Conservation (phyloP, 805 yeast species). For the Saturnispora silvae region DNA sequence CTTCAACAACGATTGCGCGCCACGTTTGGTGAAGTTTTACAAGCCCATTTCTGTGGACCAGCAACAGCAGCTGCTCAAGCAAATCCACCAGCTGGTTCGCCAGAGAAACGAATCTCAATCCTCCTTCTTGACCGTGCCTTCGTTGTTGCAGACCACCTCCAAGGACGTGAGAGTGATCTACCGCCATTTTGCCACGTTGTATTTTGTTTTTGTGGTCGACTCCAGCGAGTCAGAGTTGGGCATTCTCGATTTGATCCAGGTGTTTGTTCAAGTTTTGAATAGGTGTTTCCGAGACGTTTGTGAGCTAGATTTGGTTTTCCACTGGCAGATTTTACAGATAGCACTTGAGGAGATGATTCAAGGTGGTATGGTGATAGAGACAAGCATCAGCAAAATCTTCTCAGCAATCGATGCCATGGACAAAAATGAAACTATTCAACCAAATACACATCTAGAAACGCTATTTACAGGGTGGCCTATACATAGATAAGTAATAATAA, state of each 20-base stretch:
- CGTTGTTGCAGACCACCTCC: slow-evolving; percentile 44
- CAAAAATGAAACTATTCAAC: slow-evolving; percentile 27
- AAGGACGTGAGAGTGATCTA: slow-evolving; percentile 83
- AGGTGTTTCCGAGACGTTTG: slow-evolving; percentile 90
- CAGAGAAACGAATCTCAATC: slow-evolving; percentile 68
- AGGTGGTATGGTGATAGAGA: slow-evolving; percentile 97
- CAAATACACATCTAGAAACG: no score
- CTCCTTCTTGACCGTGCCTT: slow-evolving; percentile 84
- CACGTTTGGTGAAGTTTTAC: slow-evolving; percentile 83
- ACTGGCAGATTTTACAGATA: slow-evolving; percentile 93
- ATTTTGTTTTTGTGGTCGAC: slow-evolving; percentile 91
- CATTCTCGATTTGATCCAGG: slow-evolving; percentile 86
- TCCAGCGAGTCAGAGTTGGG: slow-evolving; percentile 94
- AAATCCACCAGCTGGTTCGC: slow-evolving; percentile 69
- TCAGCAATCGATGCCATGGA: slow-evolving; percentile 70
- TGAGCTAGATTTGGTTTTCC: slow-evolving; percentile 93
- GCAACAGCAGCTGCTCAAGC: slow-evolving; percentile 69
- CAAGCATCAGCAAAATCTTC: slow-evolving; percentile 72
- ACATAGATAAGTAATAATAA: not conserved
- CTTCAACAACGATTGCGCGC: slow-evolving; percentile 79
- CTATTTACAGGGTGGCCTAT: slow-evolving; percentile 5
- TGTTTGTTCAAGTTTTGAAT: slow-evolving; percentile 90
- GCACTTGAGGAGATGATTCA: slow-evolving; percentile 88
- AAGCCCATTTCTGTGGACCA: slow-evolving; percentile 81
- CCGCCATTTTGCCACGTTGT: slow-evolving; percentile 90